Evolutionary conservation across 1,284 basidiomycete species (phyloP).

Genomic region (Irpex sp.): DNA sequence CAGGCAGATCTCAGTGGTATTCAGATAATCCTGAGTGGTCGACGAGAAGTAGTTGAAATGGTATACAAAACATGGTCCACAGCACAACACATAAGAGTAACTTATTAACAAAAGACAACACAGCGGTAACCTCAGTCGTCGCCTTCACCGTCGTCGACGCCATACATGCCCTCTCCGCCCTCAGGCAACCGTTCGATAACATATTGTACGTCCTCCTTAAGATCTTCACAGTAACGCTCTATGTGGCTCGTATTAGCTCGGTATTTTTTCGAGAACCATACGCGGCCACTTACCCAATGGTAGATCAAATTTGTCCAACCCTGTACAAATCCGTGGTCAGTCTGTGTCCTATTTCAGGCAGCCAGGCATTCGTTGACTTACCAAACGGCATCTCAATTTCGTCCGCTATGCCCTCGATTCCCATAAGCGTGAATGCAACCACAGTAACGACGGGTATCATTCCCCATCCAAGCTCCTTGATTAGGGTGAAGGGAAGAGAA

Average conservation of each 20-base stretch:
- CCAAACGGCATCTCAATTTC: constrained; percentile 90
- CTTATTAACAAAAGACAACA: background rate
- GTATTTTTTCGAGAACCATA: background rate
- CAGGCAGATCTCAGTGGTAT: background rate
- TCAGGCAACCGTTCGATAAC: constrained; percentile 75
- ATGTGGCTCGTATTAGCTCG: background rate
- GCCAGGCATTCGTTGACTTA: too few relatives aligned
- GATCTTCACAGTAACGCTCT: constrained; percentile 81
- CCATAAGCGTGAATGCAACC: constrained; percentile 87
- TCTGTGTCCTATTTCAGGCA: too few relatives aligned
- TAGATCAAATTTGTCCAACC: constrained; percentile 57
- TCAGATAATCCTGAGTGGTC: too few relatives aligned
- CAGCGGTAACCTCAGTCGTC: constrained; percentile 47
- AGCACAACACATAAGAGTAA: too few relatives aligned
- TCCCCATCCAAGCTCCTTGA: constrained; percentile 73
- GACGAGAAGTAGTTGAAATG: too few relatives aligned
- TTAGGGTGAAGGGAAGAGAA: constrained; percentile 77
- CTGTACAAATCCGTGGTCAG: constrained; percentile 34
- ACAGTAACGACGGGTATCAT: constrained; percentile 80
- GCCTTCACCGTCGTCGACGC: constrained; percentile 70
- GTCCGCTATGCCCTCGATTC: constrained; percentile 89
- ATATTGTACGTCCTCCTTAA: constrained; percentile 82
- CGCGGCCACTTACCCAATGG: constrained; percentile 50
- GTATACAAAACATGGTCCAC: too few relatives aligned
- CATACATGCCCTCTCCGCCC: constrained; percentile 59